phyloP scores from a whole-genome alignment of 169 alveolate genomes.

The Plasmodium gonderi region DNA sequence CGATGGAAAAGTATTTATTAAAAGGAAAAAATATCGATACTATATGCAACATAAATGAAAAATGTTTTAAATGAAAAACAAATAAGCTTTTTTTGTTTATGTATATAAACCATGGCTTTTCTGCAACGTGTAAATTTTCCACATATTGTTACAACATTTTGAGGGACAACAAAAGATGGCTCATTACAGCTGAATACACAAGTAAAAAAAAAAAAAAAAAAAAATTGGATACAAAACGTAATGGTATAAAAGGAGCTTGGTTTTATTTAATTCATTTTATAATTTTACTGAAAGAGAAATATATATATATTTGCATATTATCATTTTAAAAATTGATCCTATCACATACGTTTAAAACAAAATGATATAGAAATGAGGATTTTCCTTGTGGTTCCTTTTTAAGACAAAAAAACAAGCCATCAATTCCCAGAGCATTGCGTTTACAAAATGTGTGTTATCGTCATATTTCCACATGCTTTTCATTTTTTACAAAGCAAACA shows the following conservation, averaged over 20 bases:
- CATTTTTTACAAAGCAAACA: too few species aligned
- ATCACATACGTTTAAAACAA: neutral
- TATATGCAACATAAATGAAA: neutral
- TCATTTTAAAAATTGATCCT: neutral
- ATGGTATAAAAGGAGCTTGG: neutral
- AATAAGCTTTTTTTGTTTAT: too few species aligned
- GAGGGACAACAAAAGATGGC: too few species aligned
- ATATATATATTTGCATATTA: neutral
- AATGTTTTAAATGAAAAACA: neutral
- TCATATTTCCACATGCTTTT: neutral
- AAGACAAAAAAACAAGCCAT: neutral
- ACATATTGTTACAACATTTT: neutral
- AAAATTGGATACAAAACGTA: neutral
- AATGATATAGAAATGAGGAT: neutral
- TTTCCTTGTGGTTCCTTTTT: neutral
- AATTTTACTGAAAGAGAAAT: neutral
- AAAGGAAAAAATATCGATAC: neutral
- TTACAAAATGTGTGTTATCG: neutral
- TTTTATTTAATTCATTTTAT: neutral
- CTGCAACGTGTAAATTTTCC: neutral
- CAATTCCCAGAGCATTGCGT: neutral
- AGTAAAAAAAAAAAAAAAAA: neutral
- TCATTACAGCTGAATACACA: too few species aligned
- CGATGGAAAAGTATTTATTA: neutral
- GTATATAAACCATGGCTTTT: too few species aligned